phyloP scores from a whole-genome alignment of 805 yeast genomes.

The Teunomyces aglyptinius region DNA sequence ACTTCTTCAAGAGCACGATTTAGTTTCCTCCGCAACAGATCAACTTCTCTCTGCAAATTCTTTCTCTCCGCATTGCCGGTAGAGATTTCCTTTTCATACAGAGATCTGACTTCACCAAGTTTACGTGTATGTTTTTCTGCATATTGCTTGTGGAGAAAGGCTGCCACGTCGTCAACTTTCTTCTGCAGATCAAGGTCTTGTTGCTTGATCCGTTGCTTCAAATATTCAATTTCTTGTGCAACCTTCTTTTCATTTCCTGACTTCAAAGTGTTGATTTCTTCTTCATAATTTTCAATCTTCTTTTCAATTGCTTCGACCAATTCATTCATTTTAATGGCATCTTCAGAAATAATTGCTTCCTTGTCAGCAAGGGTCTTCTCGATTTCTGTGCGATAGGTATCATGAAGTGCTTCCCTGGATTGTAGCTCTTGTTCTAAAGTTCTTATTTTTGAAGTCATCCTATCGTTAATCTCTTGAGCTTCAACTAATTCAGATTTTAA shows the following conservation, averaged over 20 bases:
- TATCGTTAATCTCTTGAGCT: conserved; percentile 6
- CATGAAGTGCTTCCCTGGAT: conserved; percentile 6
- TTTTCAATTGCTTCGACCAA: conserved; percentile 21
- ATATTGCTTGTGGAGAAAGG: conserved; percentile 69
- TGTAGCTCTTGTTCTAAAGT: conserved; percentile 29
- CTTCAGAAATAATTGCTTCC: conserved; percentile 31
- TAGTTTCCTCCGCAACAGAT: conserved; percentile 14
- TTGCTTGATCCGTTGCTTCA: conserved; percentile 24
- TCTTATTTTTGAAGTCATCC: conserved; percentile 13
- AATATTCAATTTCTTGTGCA: conserved; percentile 14
- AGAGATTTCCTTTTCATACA: conserved; percentile 12
- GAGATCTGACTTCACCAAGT: conserved; percentile 52
- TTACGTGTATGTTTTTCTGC: conserved; percentile 75
- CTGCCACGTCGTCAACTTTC: conserved; percentile 61
- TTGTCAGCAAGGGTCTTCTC: conserved; percentile 18
- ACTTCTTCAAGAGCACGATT: conserved; percentile 13
- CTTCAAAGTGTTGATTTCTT: conserved; percentile 11
- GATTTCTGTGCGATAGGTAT: not conserved
- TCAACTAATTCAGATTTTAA: conserved; percentile 8
- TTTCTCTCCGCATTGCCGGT: conserved; percentile 10
- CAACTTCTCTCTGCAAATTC: conserved; percentile 11
- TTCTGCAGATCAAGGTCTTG: conserved; percentile 52
- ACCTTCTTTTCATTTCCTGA: conserved; percentile 7
- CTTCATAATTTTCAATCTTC: conserved; percentile 12
- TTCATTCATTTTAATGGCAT: conserved; percentile 28